Base-by-base conservation (phyloP, 2,329 filamentous ascomycete species). In the Zymoseptoria brevis region DNA sequence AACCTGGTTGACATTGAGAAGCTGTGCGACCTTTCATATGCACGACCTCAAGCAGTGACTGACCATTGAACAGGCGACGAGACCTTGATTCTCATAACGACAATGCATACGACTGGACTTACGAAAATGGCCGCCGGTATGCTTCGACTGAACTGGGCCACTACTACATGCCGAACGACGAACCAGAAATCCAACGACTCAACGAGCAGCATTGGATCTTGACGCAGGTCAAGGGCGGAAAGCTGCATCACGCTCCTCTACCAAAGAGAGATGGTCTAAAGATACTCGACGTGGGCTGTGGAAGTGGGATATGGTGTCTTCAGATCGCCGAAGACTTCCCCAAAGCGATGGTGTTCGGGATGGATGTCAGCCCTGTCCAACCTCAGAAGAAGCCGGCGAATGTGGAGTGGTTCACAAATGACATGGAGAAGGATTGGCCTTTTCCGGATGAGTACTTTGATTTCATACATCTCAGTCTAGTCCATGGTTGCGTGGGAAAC, bases 101-200 rank as follows among this genome's bases (percentile, higher is more conserved):
- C 8, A 55, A 19, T 54, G 30, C 57, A 5, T 67, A 67, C 50
- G 41, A 56, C 22, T 64, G 59, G 61, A 65, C 54, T 16, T 64
- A 60, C 54, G 50, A 59, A 19, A 62, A 67, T 26, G 63, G 63
- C 52, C 65, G 65, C 19, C 63, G 65, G 48, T 67, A 67, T 57
- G 65, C 65, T 11, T 67, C 65, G 9, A 60, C 57, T 51, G 60
- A 63, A 24, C 55, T 67, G 16, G 65, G 65, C 5, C 58, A 65
- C 49, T 67, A 67, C 56, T 67, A 64, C 59, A 67, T 67, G 64
- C 65, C 65, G 16, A 65, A 65, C 50, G 65, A 67, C 24, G 60
- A 63, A 45, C 64, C 65, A 19, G 65, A 67, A 35, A 66, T 67
- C 51, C 65, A 66, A 22, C 59, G 65, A 29, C 62, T 67, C 13